Percentiles rank a stretch among this genome's conserved stretches.
Conservation (phyloP, 805 yeast genomes). For the Suhomyces emberorum region DNA sequence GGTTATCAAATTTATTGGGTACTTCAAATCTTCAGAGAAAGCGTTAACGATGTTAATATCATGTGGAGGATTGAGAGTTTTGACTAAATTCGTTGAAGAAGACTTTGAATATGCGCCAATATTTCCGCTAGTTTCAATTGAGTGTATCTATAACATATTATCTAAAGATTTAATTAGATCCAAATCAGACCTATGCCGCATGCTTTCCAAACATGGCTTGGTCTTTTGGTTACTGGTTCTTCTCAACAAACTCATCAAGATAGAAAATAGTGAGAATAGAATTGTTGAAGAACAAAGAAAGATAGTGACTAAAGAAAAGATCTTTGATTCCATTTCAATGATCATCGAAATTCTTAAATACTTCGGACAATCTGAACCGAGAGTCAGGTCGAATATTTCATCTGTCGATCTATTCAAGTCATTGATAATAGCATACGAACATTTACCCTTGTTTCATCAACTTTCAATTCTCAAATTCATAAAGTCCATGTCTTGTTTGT, state of each 20-base stretch:
- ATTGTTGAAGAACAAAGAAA: not conserved
- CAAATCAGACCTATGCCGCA: conserved; percentile 41
- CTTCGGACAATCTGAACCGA: conserved; percentile 46
- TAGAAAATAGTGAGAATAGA: not conserved
- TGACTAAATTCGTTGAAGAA: conserved; percentile 45
- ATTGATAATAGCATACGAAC: conserved; percentile 37
- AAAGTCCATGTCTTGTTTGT: conserved; percentile 39
- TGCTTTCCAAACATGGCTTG: conserved; percentile 40
- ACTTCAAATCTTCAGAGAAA: conserved; percentile 30
- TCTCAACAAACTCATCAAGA: conserved; percentile 29
- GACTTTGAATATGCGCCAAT: conserved; percentile 39
- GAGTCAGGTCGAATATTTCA: conserved; percentile 39
- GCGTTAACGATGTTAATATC: conserved; percentile 42
- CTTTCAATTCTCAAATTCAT: conserved; percentile 42
- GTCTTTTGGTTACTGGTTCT: conserved; percentile 43
- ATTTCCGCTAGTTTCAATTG: conserved; percentile 36
- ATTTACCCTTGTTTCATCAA: conserved; percentile 31
- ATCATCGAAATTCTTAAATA: conserved; percentile 36
- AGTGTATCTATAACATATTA: conserved; percentile 33
- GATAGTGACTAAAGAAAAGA: conserved; percentile 2
- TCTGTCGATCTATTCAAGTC: conserved; percentile 39
- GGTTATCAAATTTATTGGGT: conserved; percentile 34
- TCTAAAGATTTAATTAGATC: conserved; percentile 35
- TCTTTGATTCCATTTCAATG: conserved; percentile 20
- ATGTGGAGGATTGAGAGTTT: conserved; percentile 44